Evolutionary conservation across 306 rosid species (phyloP), one percentile per base, ranked within the genome.

Genomic region (Medicago arabica): DNA sequence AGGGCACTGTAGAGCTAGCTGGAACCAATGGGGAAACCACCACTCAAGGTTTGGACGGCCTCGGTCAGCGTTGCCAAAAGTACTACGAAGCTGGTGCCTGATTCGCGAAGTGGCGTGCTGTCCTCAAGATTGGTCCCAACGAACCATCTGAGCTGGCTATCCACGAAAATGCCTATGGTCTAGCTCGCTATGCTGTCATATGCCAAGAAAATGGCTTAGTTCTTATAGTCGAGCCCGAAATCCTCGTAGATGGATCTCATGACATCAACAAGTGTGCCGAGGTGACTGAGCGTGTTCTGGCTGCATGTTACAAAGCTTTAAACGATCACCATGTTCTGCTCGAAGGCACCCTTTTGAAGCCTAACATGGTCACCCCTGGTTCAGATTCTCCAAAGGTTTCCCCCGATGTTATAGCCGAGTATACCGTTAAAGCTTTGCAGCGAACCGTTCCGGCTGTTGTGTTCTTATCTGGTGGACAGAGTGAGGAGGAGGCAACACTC

Each of bases 21-120:
- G 39, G 65, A 59, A 59, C 65, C 65, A 59, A 59, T 5, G 65
- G 65, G n/a, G 65, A 59, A 59, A 59, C 65, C 16, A 59, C 65
- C 17, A 23, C 65, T 8, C 65, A 59, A 25, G 65, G 65, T 59
- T 59, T 59, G 65, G 65, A 59, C 12, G 65, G 65, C 39, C 65
- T 59, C 1, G 65, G 65, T 28, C 65, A 23, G 65, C 65, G 65
- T 23, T 59, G 65, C 17, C 39, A 23, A 21, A 59, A 59, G 38
- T 59, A 23, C 65, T 59, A 59, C 19, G 61, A 55, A 19, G 61
- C 61, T 18, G 61, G 61, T 9, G 61, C 61, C 0, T 34, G 61
- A 55, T 59, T 59, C 2, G 65, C 65, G 12, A 59, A 59, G 65
- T 59, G 65, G 65, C 39, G 65, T 2, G 65, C 65, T 59, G 65